Evolutionary conservation across 495 filamentous ascomycete species (phyloP).

Genomic region (Echria macrotheca): DNA sequence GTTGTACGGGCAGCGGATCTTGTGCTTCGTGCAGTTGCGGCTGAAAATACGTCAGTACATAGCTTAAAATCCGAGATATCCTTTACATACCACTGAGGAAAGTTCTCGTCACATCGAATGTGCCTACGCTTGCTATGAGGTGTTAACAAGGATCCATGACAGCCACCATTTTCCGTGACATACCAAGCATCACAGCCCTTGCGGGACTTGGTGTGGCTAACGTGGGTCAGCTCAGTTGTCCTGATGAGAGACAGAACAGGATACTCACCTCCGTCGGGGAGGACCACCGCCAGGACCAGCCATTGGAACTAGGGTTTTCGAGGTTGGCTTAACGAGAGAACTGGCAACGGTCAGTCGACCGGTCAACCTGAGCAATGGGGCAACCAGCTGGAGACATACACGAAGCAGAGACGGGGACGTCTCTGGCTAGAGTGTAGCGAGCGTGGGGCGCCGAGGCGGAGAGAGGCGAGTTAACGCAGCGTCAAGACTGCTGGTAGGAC

Average conservation of each 20-base stretch:
- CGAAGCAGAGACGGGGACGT: conserved; percentile 33
- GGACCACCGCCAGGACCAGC: conserved; percentile 69
- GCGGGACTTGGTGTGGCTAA: conserved; percentile 96
- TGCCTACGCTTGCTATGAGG: conserved; percentile 72
- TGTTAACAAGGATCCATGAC: conserved; percentile 13
- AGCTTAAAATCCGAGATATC: too few relatives aligned
- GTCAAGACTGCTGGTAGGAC: conserved; percentile 12
- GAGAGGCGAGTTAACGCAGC: conserved; percentile 21
- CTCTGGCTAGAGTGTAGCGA: conserved; percentile 33
- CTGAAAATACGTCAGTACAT: conserved; percentile 48
- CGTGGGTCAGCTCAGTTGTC: too few relatives aligned
- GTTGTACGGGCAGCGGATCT: conserved; percentile 96
- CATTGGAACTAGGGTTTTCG: conserved; percentile 50
- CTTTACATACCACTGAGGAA: conserved; percentile 94
- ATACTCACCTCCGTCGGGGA: conserved; percentile 58
- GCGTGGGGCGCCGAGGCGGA: conserved; percentile 27
- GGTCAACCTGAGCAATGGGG: too few relatives aligned
- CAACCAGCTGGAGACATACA: too few relatives aligned
- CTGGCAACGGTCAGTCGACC: conserved; percentile 22
- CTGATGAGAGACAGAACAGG: too few relatives aligned
- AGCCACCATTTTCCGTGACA: neutral
- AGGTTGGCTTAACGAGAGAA: conserved; percentile 37
- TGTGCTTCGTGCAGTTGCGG: conserved; percentile 97
- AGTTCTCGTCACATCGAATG: conserved; percentile 95
- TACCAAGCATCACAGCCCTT: conserved; percentile 93